These are phyloP conservation scores for Plantago elongata DNA, from an alignment of 257 asterid genomes.

Conservation along the genomic window DNA sequence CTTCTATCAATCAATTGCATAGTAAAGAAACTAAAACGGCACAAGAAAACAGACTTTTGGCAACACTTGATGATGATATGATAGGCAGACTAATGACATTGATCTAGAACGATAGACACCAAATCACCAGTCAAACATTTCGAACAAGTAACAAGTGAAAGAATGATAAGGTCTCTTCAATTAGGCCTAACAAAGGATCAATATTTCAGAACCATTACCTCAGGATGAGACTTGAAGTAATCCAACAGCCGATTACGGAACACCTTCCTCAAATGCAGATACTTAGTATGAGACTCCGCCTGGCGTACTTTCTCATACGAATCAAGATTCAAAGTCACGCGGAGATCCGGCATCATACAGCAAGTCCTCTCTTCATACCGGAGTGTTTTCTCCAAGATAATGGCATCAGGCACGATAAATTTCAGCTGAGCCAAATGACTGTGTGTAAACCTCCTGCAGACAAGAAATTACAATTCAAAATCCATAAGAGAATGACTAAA, in stretches of 20 bases:
- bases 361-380: conserved; percentile 56
- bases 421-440: conserved; percentile 76
- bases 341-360: conserved; percentile 71
- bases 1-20: too few relatives aligned
- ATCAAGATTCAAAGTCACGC: conserved; percentile 30
- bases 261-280: conserved; percentile 49
- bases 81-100: neutral
- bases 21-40: too few relatives aligned
- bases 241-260: conserved; percentile 55
- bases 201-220: conserved; percentile 36
- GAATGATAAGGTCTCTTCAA: too few relatives aligned
- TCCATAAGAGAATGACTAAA: too few relatives aligned
- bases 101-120: too few relatives aligned
- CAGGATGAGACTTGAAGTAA: conserved; percentile 60
- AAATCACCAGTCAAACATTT: too few relatives aligned
- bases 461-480: neutral
- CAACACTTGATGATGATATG: neutral
- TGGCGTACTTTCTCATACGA: conserved; percentile 34
- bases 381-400: conserved; percentile 56
- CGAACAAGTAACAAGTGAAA: too few relatives aligned
- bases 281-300: conserved; percentile 35
- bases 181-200: neutral
- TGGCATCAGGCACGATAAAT: conserved; percentile 74
- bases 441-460: conserved; percentile 64
- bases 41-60: too few relatives aligned